Evolutionary conservation across 306 rosid genomes (phyloP).

Genomic region (Carpinus fangiana): DNA sequence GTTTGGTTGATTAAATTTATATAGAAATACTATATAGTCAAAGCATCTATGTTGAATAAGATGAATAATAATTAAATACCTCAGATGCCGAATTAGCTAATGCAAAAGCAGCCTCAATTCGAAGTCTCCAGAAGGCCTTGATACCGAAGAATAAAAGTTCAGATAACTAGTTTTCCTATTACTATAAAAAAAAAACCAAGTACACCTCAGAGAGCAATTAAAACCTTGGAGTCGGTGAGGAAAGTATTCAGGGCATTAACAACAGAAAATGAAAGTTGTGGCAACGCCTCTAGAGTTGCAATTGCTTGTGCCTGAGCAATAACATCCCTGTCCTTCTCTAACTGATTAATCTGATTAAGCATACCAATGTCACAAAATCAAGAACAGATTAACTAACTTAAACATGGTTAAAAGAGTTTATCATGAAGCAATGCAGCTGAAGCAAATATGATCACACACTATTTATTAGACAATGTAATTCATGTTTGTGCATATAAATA

Average conservation of each 20-base stretch:
- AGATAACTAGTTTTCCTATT: conserved; percentile 20
- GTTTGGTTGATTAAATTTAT: not conserved
- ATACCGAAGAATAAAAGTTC: conserved; percentile 36
- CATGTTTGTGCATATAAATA: not conserved
- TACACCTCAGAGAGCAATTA: conserved; percentile 22
- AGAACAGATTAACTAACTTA: not conserved
- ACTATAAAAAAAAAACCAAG: conserved; percentile 9
- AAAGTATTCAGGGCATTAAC: conserved; percentile 85
- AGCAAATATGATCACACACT: not conserved
- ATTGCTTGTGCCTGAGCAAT: conserved; percentile 95
- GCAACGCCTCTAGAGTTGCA: conserved; percentile 70
- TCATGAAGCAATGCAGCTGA: not conserved
- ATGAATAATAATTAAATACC: conserved; percentile 50
- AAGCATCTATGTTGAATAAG: conserved; percentile 7
- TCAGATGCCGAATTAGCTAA: conserved; percentile 90
- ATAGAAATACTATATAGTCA: not conserved
- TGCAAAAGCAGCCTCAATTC: conserved; percentile 94
- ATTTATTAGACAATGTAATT: not conserved
- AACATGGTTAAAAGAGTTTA: not conserved
- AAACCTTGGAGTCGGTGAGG: conserved; percentile 87
- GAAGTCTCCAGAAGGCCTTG: conserved; percentile 93
- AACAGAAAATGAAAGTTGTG: conserved; percentile 80
- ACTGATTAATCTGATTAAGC: conserved; percentile 78
- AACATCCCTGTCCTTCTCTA: conserved; percentile 98
- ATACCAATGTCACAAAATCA: conserved; percentile 12